Evolutionary conservation across 1,139 yeast genomes (phyloP).

Genomic region (Blastobotrys indianensis): DNA sequence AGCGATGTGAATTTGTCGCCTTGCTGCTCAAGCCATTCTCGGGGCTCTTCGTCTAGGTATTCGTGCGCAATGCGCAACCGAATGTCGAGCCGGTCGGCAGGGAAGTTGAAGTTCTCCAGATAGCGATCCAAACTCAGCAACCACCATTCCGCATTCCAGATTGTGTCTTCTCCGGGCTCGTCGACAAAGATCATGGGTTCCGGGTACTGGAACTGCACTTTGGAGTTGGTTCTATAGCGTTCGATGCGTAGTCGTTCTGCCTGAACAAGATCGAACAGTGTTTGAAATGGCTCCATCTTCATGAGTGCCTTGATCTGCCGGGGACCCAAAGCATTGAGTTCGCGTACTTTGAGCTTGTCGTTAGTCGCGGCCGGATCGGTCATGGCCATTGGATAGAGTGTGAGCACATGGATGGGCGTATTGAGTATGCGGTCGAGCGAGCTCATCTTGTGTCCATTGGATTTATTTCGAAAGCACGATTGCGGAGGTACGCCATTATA

Average conservation of each 20-base stretch:
- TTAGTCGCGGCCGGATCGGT: slow-evolving; percentile 1
- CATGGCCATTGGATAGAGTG: slow-evolving; percentile 2
- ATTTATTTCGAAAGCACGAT: background rate
- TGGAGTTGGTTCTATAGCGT: background rate
- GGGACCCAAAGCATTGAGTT: slow-evolving; percentile 6
- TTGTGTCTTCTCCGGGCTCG: slow-evolving; percentile 5
- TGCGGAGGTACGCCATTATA: no score
- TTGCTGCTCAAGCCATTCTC: background rate
- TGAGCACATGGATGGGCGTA: slow-evolving; percentile 7
- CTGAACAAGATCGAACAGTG: slow-evolving; percentile 1
- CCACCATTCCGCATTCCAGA: slow-evolving; percentile 13
- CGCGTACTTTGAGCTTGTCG: slow-evolving; percentile 9
- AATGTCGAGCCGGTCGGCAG: slow-evolving; percentile 1
- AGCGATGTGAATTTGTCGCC: background rate
- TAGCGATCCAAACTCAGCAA: slow-evolving; percentile 8
- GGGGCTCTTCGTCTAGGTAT: slow-evolving; percentile 6
- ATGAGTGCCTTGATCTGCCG: slow-evolving; percentile 4
- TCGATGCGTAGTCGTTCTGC: slow-evolving; percentile 4
- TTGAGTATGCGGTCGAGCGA: slow-evolving; percentile 7
- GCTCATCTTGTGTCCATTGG: background rate
- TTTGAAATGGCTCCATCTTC: slow-evolving; percentile 5
- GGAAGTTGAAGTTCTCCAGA: slow-evolving; percentile 1
- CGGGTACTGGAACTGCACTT: slow-evolving; percentile 21
- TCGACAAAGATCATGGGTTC: slow-evolving; percentile 66
- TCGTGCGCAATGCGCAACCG: slow-evolving; percentile 1